Evolutionary conservation across 495 filamentous ascomycete species (phyloP).

Genomic region (Tuber brumale): DNA sequence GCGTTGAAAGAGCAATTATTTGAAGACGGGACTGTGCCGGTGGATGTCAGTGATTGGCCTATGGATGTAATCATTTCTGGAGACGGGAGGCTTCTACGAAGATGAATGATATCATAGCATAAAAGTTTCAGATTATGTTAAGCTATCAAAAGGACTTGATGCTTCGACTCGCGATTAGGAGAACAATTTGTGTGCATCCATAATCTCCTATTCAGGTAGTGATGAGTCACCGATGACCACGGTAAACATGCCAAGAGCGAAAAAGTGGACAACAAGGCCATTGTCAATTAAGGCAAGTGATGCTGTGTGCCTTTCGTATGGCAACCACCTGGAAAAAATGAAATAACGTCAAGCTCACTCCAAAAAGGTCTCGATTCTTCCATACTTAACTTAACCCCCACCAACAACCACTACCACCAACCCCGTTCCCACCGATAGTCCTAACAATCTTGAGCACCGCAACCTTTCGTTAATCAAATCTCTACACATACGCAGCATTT

Average conservation of each 20-base stretch:
- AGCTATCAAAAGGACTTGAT: background rate
- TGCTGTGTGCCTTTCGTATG: background rate
- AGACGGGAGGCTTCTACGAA: slow-evolving; percentile 43
- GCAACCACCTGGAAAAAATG: slow-evolving; percentile 3
- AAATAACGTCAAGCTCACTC: background rate
- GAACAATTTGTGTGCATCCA: background rate
- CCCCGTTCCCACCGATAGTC: background rate
- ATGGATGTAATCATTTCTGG: slow-evolving; percentile 63
- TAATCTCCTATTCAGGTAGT: background rate
- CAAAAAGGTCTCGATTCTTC: slow-evolving; percentile 5
- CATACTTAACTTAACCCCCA: background rate
- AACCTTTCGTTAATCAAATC: slow-evolving; percentile 3
- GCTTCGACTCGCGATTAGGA: background rate
- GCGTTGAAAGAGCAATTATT: slow-evolving; percentile 84
- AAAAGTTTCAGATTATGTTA: background rate
- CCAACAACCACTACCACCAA: background rate
- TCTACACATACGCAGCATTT: background rate
- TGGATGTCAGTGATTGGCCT: slow-evolving; percentile 58
- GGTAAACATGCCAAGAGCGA: background rate
- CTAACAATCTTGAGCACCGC: background rate
- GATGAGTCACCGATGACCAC: background rate
- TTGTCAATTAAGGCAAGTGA: background rate
- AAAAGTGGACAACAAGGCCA: background rate
- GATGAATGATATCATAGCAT: slow-evolving; percentile 9
- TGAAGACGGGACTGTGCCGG: slow-evolving; percentile 55